These are phyloP conservation scores for Halophytophthora polymorphica DNA, from an alignment of 352 stramenopile genomes.

Conservation along the genomic window DNA sequence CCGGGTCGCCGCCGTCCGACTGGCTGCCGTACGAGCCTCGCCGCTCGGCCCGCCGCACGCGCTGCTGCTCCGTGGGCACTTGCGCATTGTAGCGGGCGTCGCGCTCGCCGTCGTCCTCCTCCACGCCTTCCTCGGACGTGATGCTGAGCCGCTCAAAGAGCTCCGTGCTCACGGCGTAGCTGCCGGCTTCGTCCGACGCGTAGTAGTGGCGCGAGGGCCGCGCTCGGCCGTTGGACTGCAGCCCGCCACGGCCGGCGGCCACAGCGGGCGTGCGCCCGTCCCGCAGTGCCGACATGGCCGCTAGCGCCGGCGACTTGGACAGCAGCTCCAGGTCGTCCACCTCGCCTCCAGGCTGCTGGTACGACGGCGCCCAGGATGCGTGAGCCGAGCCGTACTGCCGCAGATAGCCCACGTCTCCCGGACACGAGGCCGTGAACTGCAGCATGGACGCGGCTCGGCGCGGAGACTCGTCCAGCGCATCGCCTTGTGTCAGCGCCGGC, in stretches of 20 bases:
- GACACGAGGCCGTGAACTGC: slow-evolving; percentile 72
- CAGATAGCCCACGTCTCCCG: slow-evolving; percentile 60
- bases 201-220: slow-evolving; percentile 26
- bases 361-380: slow-evolving; percentile 37
- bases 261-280: slow-evolving; percentile 24
- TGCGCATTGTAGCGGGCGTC: slow-evolving; percentile 17
- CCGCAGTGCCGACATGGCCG: slow-evolving; percentile 59
- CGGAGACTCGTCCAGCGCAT: slow-evolving; percentile 18
- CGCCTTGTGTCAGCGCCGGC: slow-evolving; percentile 33
- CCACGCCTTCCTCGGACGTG: slow-evolving; percentile 27
- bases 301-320: slow-evolving; percentile 64
- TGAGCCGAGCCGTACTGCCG: slow-evolving; percentile 32
- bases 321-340: slow-evolving; percentile 68
- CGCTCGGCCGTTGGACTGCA: slow-evolving; percentile 6
- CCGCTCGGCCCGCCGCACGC: slow-evolving; percentile 32
- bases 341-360: slow-evolving; percentile 19
- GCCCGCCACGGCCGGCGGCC: slow-evolving; percentile 8
- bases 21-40: slow-evolving; percentile 50
- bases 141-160: slow-evolving; percentile 33
- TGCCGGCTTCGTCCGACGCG: slow-evolving; percentile 29
- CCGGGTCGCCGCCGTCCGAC: slow-evolving; percentile 46
- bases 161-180: slow-evolving; percentile 30
- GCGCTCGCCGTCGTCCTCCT: slow-evolving; percentile 27
- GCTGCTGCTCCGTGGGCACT: slow-evolving; percentile 19
- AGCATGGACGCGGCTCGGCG: slow-evolving; percentile 40